Evolutionary conservation across 176 grass and related monocot genomes (phyloP).

Genomic region (Coix lacrymajobi): DNA sequence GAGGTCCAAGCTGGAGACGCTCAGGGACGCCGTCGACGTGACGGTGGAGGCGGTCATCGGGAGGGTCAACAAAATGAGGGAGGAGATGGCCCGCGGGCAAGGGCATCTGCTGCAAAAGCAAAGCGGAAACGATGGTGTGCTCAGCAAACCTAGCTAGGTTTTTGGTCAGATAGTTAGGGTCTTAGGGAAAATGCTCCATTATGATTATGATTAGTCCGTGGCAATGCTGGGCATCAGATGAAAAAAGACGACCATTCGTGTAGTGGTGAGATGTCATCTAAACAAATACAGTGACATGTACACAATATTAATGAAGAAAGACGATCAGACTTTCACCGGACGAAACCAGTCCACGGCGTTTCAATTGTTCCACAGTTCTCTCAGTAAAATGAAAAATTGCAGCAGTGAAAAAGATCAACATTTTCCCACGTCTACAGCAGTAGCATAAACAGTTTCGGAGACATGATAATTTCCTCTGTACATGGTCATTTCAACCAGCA

Average conservation of each 20-base stretch:
- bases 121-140: background rate
- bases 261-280: too few species aligned
- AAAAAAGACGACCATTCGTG: too few species aligned
- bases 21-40: conserved; percentile 67
- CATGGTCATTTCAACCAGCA: background rate
- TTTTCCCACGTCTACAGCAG: too few species aligned
- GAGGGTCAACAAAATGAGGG: conserved; percentile 38
- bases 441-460: too few species aligned
- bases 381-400: too few species aligned
- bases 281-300: too few species aligned
- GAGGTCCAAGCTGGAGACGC: conserved; percentile 49
- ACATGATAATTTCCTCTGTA: too few species aligned
- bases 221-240: background rate
- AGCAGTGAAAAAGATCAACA: too few species aligned
- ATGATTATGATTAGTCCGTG: background rate
- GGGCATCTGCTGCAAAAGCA: background rate
- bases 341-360: too few species aligned
- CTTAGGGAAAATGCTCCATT: background rate
- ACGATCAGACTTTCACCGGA: too few species aligned
- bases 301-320: too few species aligned
- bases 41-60: conserved; percentile 47
- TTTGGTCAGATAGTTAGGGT: background rate
- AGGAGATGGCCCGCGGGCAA: background rate
- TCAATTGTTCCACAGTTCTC: too few species aligned
- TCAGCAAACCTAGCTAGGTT: background rate